Conservation (phyloP, 2,329 filamentous ascomycete species). For the Monosporascus ibericus region DNA sequence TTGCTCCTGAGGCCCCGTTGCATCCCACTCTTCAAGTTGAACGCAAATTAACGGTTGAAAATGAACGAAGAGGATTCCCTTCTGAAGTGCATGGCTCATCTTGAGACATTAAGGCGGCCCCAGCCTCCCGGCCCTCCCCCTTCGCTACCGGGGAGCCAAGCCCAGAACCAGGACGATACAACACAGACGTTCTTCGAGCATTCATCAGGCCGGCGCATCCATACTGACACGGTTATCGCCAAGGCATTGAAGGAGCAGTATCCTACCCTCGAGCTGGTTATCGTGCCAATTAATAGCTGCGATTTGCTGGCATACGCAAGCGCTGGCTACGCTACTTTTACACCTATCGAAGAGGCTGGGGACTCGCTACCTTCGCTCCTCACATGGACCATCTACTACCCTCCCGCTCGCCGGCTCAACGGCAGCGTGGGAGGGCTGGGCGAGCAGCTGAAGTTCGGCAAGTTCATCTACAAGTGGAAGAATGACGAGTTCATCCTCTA, state of each 20-base stretch:
- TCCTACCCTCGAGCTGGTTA: constrained; percentile 34
- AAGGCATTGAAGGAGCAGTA: constrained; percentile 35
- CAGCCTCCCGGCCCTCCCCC: no score
- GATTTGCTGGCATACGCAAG: constrained; percentile 37
- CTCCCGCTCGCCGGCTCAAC: constrained; percentile 35
- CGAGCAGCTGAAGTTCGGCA: constrained; percentile 30
- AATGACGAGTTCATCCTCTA: constrained; percentile 38
- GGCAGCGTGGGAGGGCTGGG: constrained; percentile 30
- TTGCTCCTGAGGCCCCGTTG: neutral
- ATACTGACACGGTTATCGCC: constrained; percentile 37
- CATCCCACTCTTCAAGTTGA: neutral
- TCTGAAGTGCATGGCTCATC: neutral
- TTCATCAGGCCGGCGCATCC: constrained; percentile 32
- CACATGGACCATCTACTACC: constrained; percentile 32
- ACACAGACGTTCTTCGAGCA: constrained; percentile 33
- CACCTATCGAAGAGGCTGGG: constrained; percentile 20
- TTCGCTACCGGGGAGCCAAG: no score
- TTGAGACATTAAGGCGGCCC: neutral
- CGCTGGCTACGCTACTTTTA: constrained; percentile 31
- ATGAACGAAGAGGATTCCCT: neutral
- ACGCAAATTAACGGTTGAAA: neutral
- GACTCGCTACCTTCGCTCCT: constrained; percentile 29
- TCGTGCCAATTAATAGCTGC: constrained; percentile 26
- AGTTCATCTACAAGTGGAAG: constrained; percentile 38
- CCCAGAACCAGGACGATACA: constrained; percentile 4